Base-by-base conservation (phyloP, 2,329 filamentous ascomycete genomes). In the Myriosclerotinia duriaeana region DNA sequence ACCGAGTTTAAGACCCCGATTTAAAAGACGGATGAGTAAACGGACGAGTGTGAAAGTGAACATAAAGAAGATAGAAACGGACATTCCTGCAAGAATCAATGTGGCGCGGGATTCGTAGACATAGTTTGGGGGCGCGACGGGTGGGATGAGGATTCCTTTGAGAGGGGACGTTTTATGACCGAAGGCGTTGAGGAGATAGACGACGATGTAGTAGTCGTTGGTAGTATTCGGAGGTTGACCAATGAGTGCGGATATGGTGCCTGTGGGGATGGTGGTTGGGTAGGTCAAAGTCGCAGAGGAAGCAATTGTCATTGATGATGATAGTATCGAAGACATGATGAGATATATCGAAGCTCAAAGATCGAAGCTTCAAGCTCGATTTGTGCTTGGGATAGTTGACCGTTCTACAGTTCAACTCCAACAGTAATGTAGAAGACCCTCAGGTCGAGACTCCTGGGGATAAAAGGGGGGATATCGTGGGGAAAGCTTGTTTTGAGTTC, bases 51-150 rank as follows among this genome's bases (percentile, higher is more conserved):
- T 78, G 34, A 76, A 69, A 8, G 71, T 48, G 15, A 73, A 64
- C 65, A 78, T 76, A 30, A 74, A 62, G 46, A 74, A 66, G 5
- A 77, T 71, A 3, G 74, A 72, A 11, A 78, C 69, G 48, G 71
- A 65, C 67, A 76, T 71, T n/a, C 72, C 74, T 14, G 67, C 58
- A 22, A 78, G 70, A 26, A 78, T 73, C 22, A 68, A 68, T 2
- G 73, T 68, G 9, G 70, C 66, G 63, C 71, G 74, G 8, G 74
- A 73, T 40, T 74, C 70, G 63, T 72, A 75, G 1, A 69, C 65
- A 38, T 75, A 74, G 20, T 68, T 60, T 3, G 52, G 22, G 11
- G 64, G 64, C 26, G 40, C n/a, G 20, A 61, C 6, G 5, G 64
- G 64, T 17, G 64, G 64, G 9, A 65, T 65, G 22, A 4, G 8